Base-by-base conservation (phyloP, 805 yeast species). In the Metschnikowia cubensis region DNA sequence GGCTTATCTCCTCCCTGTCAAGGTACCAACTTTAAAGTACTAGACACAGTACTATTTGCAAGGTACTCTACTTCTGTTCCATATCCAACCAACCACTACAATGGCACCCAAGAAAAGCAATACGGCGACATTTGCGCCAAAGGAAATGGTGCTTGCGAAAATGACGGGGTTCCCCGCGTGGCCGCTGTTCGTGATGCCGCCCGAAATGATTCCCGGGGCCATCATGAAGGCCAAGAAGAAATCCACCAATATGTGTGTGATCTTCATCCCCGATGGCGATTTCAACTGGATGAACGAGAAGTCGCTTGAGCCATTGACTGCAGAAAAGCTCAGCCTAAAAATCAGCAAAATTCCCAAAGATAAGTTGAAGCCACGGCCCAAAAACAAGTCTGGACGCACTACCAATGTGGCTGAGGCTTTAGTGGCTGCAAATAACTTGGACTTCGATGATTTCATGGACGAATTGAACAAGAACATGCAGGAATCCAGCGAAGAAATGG, bases 111-210 rank as follows among this genome's bases (percentile, higher is more conserved):
- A 63, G 48, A 68, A 59, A 45, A 42, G 50, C 37, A 59, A 50
- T 42, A 47, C 51, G 49, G 50, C 47, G 32, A 51, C 54, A 34
- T 64, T 66, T 45, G 58, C 59, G 38, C 68, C 74, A 13, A 66
- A 66, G 47, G 74, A 69, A 45, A 58, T 71, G 59, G 80, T 77
- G 6, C 62, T 74, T 49, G 74, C 79, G 43, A 75, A 74, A 51
- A 69, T 74, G 72, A 66, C 69, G 14, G 69, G 74, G 17, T 76
- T 65, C 55, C 75, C 77, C 1, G 70, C 74, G 14, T 77, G 82
- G 82, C 82, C 82, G 6, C 73, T 78, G 13, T 71, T 75, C 43
- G 71, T 77, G 46, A 69, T 68, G 73, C 78, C 80, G 2, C 54
- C 57, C 18, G 63, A 62, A 34, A 59, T 69, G 57, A 66, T 72